Evolutionary conservation across 106 monocot genomes (phyloP).

Genomic region (Platanthera zijinensis): DNA sequence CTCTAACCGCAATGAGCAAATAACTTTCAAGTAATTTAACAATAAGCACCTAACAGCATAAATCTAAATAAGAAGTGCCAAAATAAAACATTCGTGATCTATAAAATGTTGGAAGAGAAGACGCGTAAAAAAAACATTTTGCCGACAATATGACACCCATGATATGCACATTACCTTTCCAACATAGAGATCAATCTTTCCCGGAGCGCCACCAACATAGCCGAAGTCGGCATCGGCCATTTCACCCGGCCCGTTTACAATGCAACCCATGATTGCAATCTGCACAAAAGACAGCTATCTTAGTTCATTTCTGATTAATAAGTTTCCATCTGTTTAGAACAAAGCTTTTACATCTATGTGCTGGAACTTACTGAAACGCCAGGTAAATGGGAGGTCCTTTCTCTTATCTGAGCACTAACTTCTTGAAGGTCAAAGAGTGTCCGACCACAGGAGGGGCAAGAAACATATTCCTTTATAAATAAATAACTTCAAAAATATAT

Average conservation of each 20-base stretch:
- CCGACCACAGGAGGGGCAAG: slow-evolving; percentile 95
- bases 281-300: slow-evolving; percentile 16
- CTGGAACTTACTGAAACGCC: slow-evolving; percentile 77
- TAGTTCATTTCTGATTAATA: not conserved
- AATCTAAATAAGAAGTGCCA: too few species aligned
- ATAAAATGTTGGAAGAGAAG: too few species aligned
- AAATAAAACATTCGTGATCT: too few species aligned
- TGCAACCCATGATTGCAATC: slow-evolving; percentile 99
- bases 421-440: slow-evolving; percentile 98
- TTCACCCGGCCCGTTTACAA: slow-evolving; percentile 98
- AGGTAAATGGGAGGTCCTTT: slow-evolving; percentile 89
- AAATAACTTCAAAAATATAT: not conserved
- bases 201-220: slow-evolving; percentile 95
- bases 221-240: slow-evolving; percentile 99
- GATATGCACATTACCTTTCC: slow-evolving; percentile 56
- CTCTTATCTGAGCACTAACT: slow-evolving; percentile 93
- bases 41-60: too few species aligned
- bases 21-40: too few species aligned
- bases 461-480: slow-evolving; percentile 85
- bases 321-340: not conserved
- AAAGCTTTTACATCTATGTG: not conserved
- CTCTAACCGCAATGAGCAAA: too few species aligned
- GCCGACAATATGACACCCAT: not conserved
- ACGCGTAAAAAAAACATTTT: too few species aligned
- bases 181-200: slow-evolving; percentile 98